These are phyloP conservation scores for Microcos paniculata DNA, from an alignment of 345 rosid genomes.

Conservation along the genomic window DNA sequence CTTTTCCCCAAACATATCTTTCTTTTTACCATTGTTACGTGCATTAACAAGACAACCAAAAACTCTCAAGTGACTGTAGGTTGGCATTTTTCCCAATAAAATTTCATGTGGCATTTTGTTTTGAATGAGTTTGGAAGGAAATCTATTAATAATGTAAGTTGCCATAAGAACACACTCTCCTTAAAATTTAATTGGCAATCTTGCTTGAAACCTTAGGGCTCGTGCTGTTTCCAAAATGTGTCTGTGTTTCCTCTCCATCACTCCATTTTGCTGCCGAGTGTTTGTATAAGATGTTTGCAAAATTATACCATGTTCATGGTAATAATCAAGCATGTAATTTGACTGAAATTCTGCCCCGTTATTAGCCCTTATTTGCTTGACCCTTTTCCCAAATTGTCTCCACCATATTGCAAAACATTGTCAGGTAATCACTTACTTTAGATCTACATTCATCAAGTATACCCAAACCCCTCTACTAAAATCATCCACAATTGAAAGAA, in stretches of 20 bases:
- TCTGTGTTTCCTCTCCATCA: not conserved
- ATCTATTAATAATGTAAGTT: not conserved
- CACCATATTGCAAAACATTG: not conserved
- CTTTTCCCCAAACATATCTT: too few relatives aligned
- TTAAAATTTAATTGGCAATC: not conserved
- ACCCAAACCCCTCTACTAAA: not conserved
- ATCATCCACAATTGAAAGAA: not conserved
- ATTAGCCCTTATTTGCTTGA: not conserved
- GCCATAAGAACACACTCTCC: not conserved
- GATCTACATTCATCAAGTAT: too few relatives aligned
- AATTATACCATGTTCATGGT: too few relatives aligned
- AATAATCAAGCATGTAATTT: not conserved
- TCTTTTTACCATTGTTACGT: too few relatives aligned
- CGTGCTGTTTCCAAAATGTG: not conserved
- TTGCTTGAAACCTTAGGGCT: too few relatives aligned
- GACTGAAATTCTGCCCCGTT: not conserved
- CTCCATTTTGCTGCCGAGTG: not conserved
- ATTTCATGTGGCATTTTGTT: not conserved
- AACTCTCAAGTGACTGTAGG: too few relatives aligned
- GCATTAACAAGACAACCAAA: too few relatives aligned
- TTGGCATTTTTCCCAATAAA: too few relatives aligned
- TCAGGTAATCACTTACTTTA: not conserved
- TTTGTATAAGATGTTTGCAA: too few relatives aligned
- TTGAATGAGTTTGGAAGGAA: not conserved
- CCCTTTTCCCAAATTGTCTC: not conserved